Percentiles rank a stretch among this genome's conserved stretches.
Evolutionary conservation across 441 rosid genomes (phyloP).

Genomic region (Erodium chrysanthum): DNA sequence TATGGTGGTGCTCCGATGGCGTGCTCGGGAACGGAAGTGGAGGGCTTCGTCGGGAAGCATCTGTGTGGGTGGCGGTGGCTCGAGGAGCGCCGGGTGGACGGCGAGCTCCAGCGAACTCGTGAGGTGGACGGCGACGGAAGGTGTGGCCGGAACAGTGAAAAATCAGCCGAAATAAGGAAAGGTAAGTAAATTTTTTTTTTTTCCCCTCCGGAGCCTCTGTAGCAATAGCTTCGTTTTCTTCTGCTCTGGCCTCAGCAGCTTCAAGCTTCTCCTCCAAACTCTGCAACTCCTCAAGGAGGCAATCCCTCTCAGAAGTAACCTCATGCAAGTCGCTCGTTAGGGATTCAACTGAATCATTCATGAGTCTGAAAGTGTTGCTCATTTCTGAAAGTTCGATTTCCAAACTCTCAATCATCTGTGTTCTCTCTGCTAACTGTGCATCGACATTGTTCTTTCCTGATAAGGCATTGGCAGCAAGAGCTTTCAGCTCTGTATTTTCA

Average conservation of each 20-base stretch:
- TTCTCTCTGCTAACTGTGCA: conserved; percentile 51
- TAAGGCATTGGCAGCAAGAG: conserved; percentile 31
- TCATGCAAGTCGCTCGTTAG: conserved; percentile 43
- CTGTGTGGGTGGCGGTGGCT: too few relatives aligned
- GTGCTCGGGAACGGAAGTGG: too few relatives aligned
- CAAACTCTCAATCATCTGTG: conserved; percentile 50
- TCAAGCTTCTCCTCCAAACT: conserved; percentile 52
- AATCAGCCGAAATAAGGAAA: too few relatives aligned
- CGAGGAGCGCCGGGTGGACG: too few relatives aligned
- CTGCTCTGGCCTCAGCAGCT: conserved; percentile 40
- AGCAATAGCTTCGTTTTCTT: conserved; percentile 53
- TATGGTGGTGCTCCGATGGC: too few relatives aligned
- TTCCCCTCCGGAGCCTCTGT: conserved; percentile 54
- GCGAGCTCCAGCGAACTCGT: too few relatives aligned
- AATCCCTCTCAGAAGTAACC: conserved; percentile 50
- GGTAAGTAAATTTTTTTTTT: too few relatives aligned
- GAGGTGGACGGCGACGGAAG: too few relatives aligned
- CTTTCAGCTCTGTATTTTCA: conserved; percentile 50
- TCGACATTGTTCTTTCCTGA: conserved; percentile 42
- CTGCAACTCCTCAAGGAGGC: conserved; percentile 46
- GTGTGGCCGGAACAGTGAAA: too few relatives aligned
- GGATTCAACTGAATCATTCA: conserved; percentile 51
- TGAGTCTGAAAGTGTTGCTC: conserved; percentile 47
- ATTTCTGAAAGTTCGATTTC: conserved; percentile 63
- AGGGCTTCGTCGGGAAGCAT: too few relatives aligned